Conservation (phyloP, 2,329 filamentous ascomycete species). For the Arthroderma sp. region DNA sequence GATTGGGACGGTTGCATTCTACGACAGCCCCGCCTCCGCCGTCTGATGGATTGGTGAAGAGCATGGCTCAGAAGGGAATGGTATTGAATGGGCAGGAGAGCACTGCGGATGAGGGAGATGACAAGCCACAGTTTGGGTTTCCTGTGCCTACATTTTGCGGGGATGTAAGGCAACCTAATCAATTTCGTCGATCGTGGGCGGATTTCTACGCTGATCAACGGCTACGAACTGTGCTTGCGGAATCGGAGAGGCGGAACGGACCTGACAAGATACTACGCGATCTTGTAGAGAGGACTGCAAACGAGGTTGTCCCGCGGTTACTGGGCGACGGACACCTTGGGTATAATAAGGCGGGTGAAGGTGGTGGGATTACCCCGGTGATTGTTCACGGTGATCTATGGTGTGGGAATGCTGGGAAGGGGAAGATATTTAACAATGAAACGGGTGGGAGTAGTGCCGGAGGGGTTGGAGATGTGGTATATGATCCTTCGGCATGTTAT, state of each 20-base stretch:
- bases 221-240: constrained; percentile 50
- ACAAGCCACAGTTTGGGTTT: constrained; percentile 63
- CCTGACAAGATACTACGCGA: constrained; percentile 46
- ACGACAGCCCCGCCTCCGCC: constrained; percentile 49
- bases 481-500: constrained; percentile 69
- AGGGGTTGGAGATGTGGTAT: constrained; percentile 60
- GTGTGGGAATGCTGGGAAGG: constrained; percentile 68
- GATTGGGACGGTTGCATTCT: constrained; percentile 66
- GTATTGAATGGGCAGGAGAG: constrained; percentile 9
- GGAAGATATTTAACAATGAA: constrained; percentile 41
- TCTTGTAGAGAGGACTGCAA: constrained; percentile 52
- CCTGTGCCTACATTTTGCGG: constrained; percentile 77
- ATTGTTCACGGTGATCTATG: constrained; percentile 88
- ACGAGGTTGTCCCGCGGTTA: constrained; percentile 59
- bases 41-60: neutral
- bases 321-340: constrained; percentile 55
- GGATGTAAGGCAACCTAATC: constrained; percentile 68
- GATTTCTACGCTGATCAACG: constrained; percentile 74
- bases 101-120: constrained; percentile 21
- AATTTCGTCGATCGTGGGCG: constrained; percentile 60
- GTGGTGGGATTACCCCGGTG: constrained; percentile 55
- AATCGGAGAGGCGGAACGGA: constrained; percentile 50
- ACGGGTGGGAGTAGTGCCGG: constrained; percentile 1
- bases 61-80: constrained; percentile 1
- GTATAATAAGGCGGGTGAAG: constrained; percentile 25